Percentiles rank a stretch among this genome's conserved stretches.
These are phyloP conservation scores for Lodderomyces metapsilosis DNA, from an alignment of 1,139 yeast species.

Conservation along the genomic window DNA sequence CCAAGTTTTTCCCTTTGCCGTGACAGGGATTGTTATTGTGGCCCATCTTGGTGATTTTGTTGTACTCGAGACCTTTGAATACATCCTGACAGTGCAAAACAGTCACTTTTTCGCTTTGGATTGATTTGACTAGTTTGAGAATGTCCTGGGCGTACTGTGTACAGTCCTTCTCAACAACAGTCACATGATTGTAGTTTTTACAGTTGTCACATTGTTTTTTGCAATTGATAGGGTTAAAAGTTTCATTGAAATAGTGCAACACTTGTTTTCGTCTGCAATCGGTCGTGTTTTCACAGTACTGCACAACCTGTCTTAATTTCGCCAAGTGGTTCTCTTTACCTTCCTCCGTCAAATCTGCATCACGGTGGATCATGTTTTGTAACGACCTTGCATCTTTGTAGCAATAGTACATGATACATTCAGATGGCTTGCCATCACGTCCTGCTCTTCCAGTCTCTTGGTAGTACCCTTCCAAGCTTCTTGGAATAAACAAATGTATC, in stretches of 20 bases:
- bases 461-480: slow-evolving; percentile 91
- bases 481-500: slow-evolving; percentile 83
- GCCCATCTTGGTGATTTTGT: slow-evolving; percentile 60
- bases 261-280: slow-evolving; percentile 92
- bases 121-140: slow-evolving; percentile 53
- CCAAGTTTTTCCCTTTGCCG: slow-evolving; percentile 66
- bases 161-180: slow-evolving; percentile 62
- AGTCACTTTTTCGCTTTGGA: slow-evolving; percentile 67
- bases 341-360: slow-evolving; percentile 59
- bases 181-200: slow-evolving; percentile 38
- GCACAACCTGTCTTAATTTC: slow-evolving; percentile 79
- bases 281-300: slow-evolving; percentile 86
- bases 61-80: slow-evolving; percentile 69
- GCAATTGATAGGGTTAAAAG: slow-evolving; percentile 67
- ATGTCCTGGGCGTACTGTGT: slow-evolving; percentile 64
- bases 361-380: slow-evolving; percentile 75
- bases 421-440: slow-evolving; percentile 81
- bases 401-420: slow-evolving; percentile 78
- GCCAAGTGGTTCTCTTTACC: slow-evolving; percentile 77
- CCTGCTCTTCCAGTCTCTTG: slow-evolving; percentile 99
- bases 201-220: slow-evolving; percentile 85
- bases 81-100: slow-evolving; percentile 80
- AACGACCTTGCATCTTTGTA: slow-evolving; percentile 74
- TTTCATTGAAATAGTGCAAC: slow-evolving; percentile 84
- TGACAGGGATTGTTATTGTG: slow-evolving; percentile 61